These are phyloP conservation scores for Xylaria nigripes DNA, from an alignment of 495 filamentous ascomycete genomes.

Conservation along the genomic window DNA sequence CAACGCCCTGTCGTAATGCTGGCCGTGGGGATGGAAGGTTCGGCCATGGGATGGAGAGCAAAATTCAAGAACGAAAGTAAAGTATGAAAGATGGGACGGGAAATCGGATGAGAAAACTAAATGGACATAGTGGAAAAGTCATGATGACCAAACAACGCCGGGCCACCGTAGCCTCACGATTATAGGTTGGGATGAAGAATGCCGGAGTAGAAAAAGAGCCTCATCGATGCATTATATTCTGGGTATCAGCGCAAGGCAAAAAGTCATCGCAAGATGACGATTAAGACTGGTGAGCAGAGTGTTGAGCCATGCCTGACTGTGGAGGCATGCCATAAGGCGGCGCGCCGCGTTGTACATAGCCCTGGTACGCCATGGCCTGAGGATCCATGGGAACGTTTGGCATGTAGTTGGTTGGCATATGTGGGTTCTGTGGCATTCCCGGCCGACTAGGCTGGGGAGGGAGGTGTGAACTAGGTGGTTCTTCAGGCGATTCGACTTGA, in stretches of 20 bases:
- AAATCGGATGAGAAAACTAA: conserved; percentile 19
- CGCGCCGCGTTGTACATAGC: conserved; percentile 46
- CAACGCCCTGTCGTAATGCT: background rate
- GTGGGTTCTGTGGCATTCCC: conserved; percentile 42
- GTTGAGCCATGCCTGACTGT: conserved; percentile 46
- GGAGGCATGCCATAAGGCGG: conserved; percentile 44
- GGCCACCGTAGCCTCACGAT: conserved; percentile 28
- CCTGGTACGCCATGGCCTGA: conserved; percentile 53
- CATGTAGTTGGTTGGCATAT: conserved; percentile 45
- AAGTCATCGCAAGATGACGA: conserved; percentile 23
- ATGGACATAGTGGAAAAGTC: conserved; percentile 20
- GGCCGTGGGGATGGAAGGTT: background rate
- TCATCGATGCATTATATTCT: conserved; percentile 44
- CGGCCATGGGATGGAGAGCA: conserved; percentile 8
- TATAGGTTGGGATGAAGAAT: conserved; percentile 24
- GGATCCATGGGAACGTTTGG: conserved; percentile 47
- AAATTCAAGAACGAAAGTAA: conserved; percentile 8
- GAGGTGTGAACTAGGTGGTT: conserved; percentile 49
- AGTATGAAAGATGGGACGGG: conserved; percentile 20
- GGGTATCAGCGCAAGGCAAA: conserved; percentile 40
- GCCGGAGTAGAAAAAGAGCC: conserved; percentile 32
- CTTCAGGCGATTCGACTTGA: conserved; percentile 56
- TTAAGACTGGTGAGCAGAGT: conserved; percentile 41
- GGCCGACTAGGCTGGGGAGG: conserved; percentile 47
- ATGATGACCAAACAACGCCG: conserved; percentile 30